Conservation (phyloP, 1,284 basidiomycete genomes). For the Termitomyces sp. region DNA sequence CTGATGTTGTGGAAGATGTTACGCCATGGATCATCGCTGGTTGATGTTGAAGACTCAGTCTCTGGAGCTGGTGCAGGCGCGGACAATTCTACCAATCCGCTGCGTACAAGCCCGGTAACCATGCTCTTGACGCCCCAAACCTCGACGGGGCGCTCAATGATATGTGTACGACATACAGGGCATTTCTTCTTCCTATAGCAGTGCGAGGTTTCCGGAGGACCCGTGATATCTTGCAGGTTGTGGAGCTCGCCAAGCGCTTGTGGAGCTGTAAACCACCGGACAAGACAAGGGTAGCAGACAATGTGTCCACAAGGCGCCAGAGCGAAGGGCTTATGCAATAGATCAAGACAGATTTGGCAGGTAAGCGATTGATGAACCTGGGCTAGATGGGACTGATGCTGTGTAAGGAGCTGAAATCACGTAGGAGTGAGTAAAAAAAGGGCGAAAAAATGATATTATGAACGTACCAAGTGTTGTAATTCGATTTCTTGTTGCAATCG, state of each 20-base stretch:
- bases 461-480: conserved; percentile 33
- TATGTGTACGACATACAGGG: conserved; percentile 63
- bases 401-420: conserved; percentile 33
- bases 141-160: conserved; percentile 59
- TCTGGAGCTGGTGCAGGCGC: conserved; percentile 17
- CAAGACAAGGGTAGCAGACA: conserved; percentile 63
- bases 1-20: conserved; percentile 45
- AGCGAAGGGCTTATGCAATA: conserved; percentile 64
- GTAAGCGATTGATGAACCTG: conserved; percentile 57
- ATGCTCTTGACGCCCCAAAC: conserved; percentile 71
- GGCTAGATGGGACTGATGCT: conserved; percentile 45
- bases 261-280: conserved; percentile 65
- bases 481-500: conserved; percentile 39
- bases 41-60: conserved; percentile 16
- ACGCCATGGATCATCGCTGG: conserved; percentile 50
- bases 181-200: conserved; percentile 57
- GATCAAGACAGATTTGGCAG: conserved; percentile 72
- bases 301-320: conserved; percentile 72
- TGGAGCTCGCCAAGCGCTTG: conserved; percentile 1
- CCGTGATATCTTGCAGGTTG: conserved; percentile 4
- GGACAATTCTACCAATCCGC: conserved; percentile 41
- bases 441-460: background rate
- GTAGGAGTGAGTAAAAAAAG: background rate
- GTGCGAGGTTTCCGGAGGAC: conserved; percentile 21
- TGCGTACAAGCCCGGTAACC: conserved; percentile 47